These are phyloP conservation scores for Pythium grandisporangium DNA, from an alignment of 352 stramenopile species.

Conservation along the genomic window DNA sequence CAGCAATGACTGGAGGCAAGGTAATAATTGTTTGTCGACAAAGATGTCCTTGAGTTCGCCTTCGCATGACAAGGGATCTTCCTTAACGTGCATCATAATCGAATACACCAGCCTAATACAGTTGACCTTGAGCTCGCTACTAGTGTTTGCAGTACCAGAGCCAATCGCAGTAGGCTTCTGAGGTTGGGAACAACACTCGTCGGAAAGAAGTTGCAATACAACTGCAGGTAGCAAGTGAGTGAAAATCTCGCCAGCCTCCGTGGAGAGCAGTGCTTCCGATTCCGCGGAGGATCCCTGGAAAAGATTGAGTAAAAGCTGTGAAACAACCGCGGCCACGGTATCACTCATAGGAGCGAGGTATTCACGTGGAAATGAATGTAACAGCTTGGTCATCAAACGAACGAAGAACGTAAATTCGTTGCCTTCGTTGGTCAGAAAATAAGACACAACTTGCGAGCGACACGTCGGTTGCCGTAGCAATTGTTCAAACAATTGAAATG, in stretches of 20 bases:
- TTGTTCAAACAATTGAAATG: slow-evolving; percentile 39
- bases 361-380: slow-evolving; percentile 39
- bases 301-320: slow-evolving; percentile 29
- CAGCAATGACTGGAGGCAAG: slow-evolving; percentile 19
- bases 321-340: slow-evolving; percentile 26
- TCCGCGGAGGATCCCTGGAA: slow-evolving; percentile 33
- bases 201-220: slow-evolving; percentile 14
- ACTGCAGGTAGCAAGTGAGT: slow-evolving; percentile 41
- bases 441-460: slow-evolving; percentile 33
- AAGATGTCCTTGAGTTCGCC: slow-evolving; percentile 23
- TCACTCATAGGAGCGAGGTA: slow-evolving; percentile 13
- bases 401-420: slow-evolving; percentile 68
- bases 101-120: slow-evolving; percentile 44
- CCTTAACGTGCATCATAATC: slow-evolving; percentile 39
- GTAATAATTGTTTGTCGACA: slow-evolving; percentile 32
- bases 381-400: slow-evolving; percentile 50
- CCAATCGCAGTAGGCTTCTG: too few relatives aligned
- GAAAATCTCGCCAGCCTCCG: slow-evolving; percentile 36
- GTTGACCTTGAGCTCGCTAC: slow-evolving; percentile 21
- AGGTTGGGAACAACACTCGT: too few relatives aligned
- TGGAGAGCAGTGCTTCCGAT: slow-evolving; percentile 22
- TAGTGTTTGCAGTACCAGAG: slow-evolving; percentile 2
- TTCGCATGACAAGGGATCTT: slow-evolving; percentile 9
- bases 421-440: slow-evolving; percentile 46
- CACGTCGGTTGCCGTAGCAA: slow-evolving; percentile 42